Base-by-base conservation (phyloP, 345 rosid species). In the Citrus sinensis region DNA sequence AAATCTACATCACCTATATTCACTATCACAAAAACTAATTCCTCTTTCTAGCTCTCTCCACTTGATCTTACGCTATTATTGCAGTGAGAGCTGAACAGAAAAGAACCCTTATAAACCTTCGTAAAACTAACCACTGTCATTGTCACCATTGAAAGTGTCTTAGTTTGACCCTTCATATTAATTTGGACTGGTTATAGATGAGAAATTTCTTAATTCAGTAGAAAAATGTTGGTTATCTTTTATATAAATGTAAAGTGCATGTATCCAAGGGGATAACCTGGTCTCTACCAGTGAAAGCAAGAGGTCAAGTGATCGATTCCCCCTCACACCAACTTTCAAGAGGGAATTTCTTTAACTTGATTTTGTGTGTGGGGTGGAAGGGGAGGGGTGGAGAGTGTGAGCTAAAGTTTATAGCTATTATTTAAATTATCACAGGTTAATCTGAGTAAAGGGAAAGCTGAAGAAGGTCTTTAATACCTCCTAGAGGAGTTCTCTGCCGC, bases 391-490 rank as follows among this genome's bases (percentile, higher is more conserved):
- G 22, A 19, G 58, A 2, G 0, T 54, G 58, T 17, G 30, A 64
- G 1, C 4, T 66, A 66, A 35, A 20, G 17, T 22, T n/a, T 46
- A 30, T 19, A 25, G 20, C 35, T 40, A 42, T 42, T 64, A 46
- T 62, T 7, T 16, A 59, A 22, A 35, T n/a, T 25, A 20, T 39
- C 32, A 49, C 49, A 32, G 55, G 67, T 42, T 60, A 62, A 25
- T 72, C 30, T 72, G 46, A 40, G 76, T 37, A 20, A 66, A 74
- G 42, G 17, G 17, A 17, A 51, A 40, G 35, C 22, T 67, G 37
- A 73, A 51, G 51, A 76, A 37, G 16, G 16, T 76, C 68, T 46
- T 60, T 72, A 59, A 71, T 82, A 90, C 96, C 92, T 87, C 83
- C 80, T 74, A 1, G 82, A 80, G 49, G 63, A 62, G 37, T 76